Evolutionary conservation across 805 yeast genomes (phyloP), one percentile per base, ranked within the genome.

Genomic region (Schwanniomyces pseudopolymorphus): DNA sequence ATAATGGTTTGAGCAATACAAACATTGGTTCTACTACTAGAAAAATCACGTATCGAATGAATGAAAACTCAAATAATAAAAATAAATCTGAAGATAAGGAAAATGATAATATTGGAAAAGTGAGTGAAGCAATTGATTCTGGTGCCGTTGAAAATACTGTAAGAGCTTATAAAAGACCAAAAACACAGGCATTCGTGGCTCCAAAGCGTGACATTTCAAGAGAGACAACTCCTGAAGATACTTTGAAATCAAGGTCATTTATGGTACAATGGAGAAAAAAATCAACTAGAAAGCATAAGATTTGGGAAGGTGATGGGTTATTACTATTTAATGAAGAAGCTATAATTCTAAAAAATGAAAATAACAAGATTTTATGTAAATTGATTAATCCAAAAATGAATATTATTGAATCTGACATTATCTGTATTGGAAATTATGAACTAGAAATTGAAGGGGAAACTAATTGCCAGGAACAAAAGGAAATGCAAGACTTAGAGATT

Each of bases 271-370:
- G 85, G 77, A 70, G 99, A 27, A 89, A 89, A 61, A 74, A 75
- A 36, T 72, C 92, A 0, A 74, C 69, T 26, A 89, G 87, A 66
- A 89, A 92, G 72, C 83, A 90, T 63, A 91, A 91, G 61, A 83
- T 89, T 0, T 94, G 99, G 99, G 95, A 89, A 45, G 96, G 96
- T 2, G 98, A 94, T 67, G 98, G 96, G 0, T 64, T 68, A 27
- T 67, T 85, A 13, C 55, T 66, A 0, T 59, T 75, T 2, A 58
- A 64, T n/a, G 50, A 55, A 1, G 45, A 56, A 2, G 57, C 61
- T 0, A 39, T 66, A 0, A 55, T 63, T 11, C 57, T 75, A 14
- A 63, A 70, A 39, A 58, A 58, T 42, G 55, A 48, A 10, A 59
- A 55, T 41, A 57, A 54, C 44, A 59, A 54, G 50, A 52, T 11